Evolutionary conservation across 257 asterid species (phyloP).

Genomic region (Solanum tarijense): DNA sequence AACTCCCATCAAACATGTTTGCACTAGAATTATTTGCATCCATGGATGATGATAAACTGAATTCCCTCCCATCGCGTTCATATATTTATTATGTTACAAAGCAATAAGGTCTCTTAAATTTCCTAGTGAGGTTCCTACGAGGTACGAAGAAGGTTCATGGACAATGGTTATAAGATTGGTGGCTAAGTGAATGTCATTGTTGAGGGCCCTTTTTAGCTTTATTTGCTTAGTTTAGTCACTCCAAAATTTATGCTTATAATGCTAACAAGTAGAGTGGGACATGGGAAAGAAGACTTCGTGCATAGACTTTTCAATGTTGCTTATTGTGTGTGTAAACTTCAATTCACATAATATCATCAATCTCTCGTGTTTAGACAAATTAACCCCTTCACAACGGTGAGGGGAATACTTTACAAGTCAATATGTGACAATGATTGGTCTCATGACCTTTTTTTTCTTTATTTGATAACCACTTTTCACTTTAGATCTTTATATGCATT

Average conservation of each 20-base stretch:
- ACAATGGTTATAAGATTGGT: not conserved
- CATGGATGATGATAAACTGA: conserved; percentile 27
- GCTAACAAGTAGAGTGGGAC: conserved; percentile 23
- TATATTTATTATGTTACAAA: conserved; percentile 6
- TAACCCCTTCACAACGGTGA: conserved; percentile 3
- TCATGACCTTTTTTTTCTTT: not conserved
- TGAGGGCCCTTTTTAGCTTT: not conserved
- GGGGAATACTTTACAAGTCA: not conserved
- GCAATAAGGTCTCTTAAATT: conserved; percentile 5
- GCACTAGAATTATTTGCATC: conserved; percentile 15
- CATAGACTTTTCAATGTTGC: conserved; percentile 29
- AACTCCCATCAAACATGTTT: conserved; percentile 6
- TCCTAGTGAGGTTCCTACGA: conserved; percentile 44
- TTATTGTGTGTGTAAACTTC: not conserved
- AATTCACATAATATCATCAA: not conserved
- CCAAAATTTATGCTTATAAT: not conserved
- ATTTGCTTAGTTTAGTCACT: not conserved
- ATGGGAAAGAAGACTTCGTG: conserved; percentile 39
- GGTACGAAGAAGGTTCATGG: conserved; percentile 55
- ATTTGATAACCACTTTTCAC: not conserved
- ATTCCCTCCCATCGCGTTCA: not conserved
- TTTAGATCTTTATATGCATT: not conserved
- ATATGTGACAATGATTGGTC: not conserved
- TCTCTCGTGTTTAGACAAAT: conserved; percentile 39
- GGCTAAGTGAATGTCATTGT: not conserved